These are phyloP conservation scores for Torulaspora delbrueckii DNA, from an alignment of 805 yeast species.

Conservation along the genomic window DNA sequence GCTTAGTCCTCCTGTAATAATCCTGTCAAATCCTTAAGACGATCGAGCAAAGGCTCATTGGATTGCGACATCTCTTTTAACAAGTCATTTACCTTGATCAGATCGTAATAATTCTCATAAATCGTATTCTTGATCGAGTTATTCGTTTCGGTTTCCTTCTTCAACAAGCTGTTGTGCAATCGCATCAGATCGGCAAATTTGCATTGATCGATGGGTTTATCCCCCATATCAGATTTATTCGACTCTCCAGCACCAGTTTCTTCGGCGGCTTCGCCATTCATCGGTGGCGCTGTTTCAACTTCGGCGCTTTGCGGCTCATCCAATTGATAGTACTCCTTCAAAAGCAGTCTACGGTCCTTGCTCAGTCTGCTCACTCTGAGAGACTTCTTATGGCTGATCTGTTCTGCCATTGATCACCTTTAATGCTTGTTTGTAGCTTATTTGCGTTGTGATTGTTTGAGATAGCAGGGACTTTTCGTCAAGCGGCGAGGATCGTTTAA, in stretches of 20 bases:
- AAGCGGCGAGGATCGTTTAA: slow-evolving; percentile 7
- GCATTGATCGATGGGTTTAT: slow-evolving; percentile 13
- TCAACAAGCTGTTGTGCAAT: slow-evolving; percentile 26
- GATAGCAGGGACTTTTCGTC: neutral
- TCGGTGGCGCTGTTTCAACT: slow-evolving; percentile 1
- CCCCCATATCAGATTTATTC: slow-evolving; percentile 1
- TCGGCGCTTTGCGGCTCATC: slow-evolving; percentile 8
- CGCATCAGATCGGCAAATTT: slow-evolving; percentile 24
- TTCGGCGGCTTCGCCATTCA: neutral
- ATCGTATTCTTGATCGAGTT: slow-evolving; percentile 61
- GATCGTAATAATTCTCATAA: slow-evolving; percentile 69
- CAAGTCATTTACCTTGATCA: slow-evolving; percentile 61
- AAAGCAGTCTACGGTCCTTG: slow-evolving; percentile 23
- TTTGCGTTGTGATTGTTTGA: neutral
- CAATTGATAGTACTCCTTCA: slow-evolving; percentile 28
- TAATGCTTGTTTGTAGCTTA: neutral
- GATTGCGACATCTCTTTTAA: slow-evolving; percentile 33
- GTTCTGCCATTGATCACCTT: slow-evolving; percentile 26
- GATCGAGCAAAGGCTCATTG: slow-evolving; percentile 12
- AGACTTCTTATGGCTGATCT: slow-evolving; percentile 32
- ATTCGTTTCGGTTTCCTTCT: slow-evolving; percentile 30
- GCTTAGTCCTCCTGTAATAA: neutral
- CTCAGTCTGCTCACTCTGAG: slow-evolving; percentile 19
- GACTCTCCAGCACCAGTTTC: neutral
- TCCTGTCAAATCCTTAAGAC: slow-evolving; percentile 15